Evolutionary conservation across 2,329 filamentous ascomycete species (phyloP), one percentile per base, ranked within the genome.

Genomic region (Ceratocystis colombiana): DNA sequence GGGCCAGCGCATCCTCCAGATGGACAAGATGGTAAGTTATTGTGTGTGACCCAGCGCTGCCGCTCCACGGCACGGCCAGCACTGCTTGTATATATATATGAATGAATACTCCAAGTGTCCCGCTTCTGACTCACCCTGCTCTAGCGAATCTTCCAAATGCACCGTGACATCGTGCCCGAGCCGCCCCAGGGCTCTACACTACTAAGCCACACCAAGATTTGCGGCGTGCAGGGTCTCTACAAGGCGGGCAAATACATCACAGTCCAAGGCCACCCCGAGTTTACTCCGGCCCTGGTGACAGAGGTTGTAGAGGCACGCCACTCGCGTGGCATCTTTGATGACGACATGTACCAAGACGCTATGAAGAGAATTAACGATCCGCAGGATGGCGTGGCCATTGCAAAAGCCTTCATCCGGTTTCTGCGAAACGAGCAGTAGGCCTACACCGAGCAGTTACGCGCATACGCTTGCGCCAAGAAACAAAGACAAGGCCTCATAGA

Each of bases 211-310:
- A 88, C 88, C 1, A 79, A 81, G 2, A 76, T 79, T 59, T 95
- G 90, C 76, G 76, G 80, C 8, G 85, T 90, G n/a, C 90, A 96
- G 74, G 88, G 86, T 68, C 90, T 95, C 82, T 88, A 94, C 73
- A 75, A 80, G 22, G 82, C 85, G 7, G 78, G 80, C 53, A 80
- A 81, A 45, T 78, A 89, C 68, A 86, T 95, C 68, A 86, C 89
- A 0, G 83, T 96, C 1, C 90, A 96, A 77, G 90, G 90, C 5
- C 90, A 96, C 74, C 91, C 90, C 0, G 91, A 96, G 74, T 94
- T 93, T 73, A 88, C 81, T 3, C 79, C 80, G 68, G 81, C 84
- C 17, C 91, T 95, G 70, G 83, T 91, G 71, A 78, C 77, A 20
- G 86, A 90, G 73, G 76, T 95, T 46, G 75, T 93, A 65, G 79